Conservation (phyloP, 2,329 filamentous ascomycete species). For the Hypoxylon sp. region DNA sequence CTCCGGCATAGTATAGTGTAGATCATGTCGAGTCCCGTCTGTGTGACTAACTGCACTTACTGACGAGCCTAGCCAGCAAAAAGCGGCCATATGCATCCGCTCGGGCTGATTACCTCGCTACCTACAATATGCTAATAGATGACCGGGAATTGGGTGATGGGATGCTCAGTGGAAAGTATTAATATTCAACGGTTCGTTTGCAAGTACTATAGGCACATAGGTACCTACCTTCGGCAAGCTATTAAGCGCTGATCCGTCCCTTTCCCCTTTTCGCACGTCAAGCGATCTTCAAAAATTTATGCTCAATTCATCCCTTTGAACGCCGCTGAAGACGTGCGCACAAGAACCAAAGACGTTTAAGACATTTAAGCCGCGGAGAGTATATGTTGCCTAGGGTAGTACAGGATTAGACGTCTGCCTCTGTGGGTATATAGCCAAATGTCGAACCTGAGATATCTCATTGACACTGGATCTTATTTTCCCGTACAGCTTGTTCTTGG, state of each 20-base stretch:
- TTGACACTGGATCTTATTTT: neutral
- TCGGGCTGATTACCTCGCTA: neutral
- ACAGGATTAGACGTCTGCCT: neutral
- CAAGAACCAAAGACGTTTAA: neutral
- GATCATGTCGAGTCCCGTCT: slow-evolving; percentile 33
- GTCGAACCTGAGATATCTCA: neutral
- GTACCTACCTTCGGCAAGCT: too few species aligned
- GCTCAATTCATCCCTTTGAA: neutral
- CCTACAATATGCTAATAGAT: neutral
- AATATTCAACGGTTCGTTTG: too few species aligned
- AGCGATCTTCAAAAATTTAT: neutral
- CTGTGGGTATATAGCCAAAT: neutral
- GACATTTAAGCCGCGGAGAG: neutral
- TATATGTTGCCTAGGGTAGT: neutral
- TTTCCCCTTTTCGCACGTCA: too few species aligned
- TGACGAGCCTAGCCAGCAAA: slow-evolving; percentile 1
- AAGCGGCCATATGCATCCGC: slow-evolving; percentile 9
- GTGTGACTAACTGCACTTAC: slow-evolving; percentile 18
- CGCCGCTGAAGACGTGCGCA: neutral
- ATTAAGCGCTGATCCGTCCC: neutral
- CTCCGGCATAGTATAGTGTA: slow-evolving; percentile 9
- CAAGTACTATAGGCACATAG: too few species aligned
- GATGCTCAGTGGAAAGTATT: neutral
- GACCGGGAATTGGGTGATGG: neutral
- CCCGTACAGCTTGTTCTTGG: neutral